A percentile compares a stretch with the other conserved stretches of the same genome.
These are phyloP conservation scores for Dendrocalamus sinicus DNA, from an alignment of 176 grass and related monocot genomes.

Conservation along the genomic window DNA sequence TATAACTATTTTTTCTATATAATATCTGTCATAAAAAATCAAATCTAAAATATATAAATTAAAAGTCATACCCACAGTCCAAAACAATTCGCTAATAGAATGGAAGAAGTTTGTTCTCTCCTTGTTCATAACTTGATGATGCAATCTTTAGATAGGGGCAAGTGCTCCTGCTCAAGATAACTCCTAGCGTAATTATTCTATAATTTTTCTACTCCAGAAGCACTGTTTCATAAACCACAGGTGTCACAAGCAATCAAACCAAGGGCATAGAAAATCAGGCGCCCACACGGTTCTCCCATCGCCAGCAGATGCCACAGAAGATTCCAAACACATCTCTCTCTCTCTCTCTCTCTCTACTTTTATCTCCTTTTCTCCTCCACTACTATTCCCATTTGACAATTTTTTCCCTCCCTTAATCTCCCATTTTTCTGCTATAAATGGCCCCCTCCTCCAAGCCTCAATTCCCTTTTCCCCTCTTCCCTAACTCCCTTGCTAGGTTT, in stretches of 20 bases:
- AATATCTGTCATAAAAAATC: rapidly evolving
- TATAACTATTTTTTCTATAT: too few species aligned
- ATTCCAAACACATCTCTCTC: constrained; percentile 41
- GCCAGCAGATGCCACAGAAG: constrained; percentile 38
- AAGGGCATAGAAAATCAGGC: constrained; percentile 19
- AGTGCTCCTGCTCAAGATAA: constrained; percentile 1
- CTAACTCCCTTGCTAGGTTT: constrained; percentile 59
- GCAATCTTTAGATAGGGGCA: neutral
- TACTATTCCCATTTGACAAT: neutral
- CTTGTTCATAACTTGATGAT: constrained; percentile 30
- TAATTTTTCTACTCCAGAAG: constrained; percentile 7
- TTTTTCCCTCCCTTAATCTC: constrained; percentile 12
- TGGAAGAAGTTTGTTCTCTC: constrained; percentile 20
- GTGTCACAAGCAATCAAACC: constrained; percentile 44
- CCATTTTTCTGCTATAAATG: constrained; percentile 74
- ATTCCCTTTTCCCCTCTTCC: constrained; percentile 91
- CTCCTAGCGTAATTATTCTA: neutral
- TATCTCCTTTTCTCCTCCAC: constrained; percentile 40
- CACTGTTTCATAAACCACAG: constrained; percentile 6
- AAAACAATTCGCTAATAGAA: neutral
- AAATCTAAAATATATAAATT: too few species aligned
- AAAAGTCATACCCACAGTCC: too few species aligned
- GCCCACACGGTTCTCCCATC: constrained; percentile 24
- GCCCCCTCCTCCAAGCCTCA: constrained; percentile 57
- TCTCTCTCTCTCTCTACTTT: neutral